Evolutionary conservation across 352 stramenopile species (phyloP), one percentile per base, ranked within the genome.

Genomic region (Phytopythium delawarense): DNA sequence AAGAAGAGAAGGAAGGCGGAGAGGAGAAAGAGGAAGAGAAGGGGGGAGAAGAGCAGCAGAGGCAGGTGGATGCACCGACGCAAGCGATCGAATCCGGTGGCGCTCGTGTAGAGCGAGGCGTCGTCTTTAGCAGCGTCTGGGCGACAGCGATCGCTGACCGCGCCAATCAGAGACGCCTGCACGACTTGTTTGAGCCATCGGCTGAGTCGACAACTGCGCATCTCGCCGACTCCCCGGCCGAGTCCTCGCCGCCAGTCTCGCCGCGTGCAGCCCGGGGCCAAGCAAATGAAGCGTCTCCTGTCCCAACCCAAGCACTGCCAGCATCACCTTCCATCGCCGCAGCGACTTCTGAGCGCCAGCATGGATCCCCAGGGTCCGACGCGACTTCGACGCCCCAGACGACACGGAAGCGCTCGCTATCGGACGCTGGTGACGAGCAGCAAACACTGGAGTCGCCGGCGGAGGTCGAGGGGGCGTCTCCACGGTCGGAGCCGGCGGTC

Each of bases 101-200:
- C 30, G 13, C 25, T 35, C 9, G 40, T 45, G 39, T 6, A 21
- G 46, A 60, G 11, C 58, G 56, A n/a, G 62, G 66, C 9, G 20
- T 71, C 20, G 71, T 58, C 55, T 76, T 76, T 23, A 44, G 51
- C n/a, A 71, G 66, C 40, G 58, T 59, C 13, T 74, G 66, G 69
- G 45, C 46, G 12, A 32, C 49, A 2, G 11, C 66, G 7, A 37
- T 58, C 15, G 28, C 13, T n/a, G 63, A 76, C 25, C 45, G 34
- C 15, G 59, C 28, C 11, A 74, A 71, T 25, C 62, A 59, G n/a
- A 50, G 46, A 45, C 40, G 59, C 34, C 40, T 76, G 57, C 69
- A 74, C 52, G 20, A 21, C 13, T 60, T 69, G 20, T 76, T 76
- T 52, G 60, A 59, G 2, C 21, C 61, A 25, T 11, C 20, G 3